Conservation (phyloP, 331 rosid genomes). For the Prunus yedoensis region DNA sequence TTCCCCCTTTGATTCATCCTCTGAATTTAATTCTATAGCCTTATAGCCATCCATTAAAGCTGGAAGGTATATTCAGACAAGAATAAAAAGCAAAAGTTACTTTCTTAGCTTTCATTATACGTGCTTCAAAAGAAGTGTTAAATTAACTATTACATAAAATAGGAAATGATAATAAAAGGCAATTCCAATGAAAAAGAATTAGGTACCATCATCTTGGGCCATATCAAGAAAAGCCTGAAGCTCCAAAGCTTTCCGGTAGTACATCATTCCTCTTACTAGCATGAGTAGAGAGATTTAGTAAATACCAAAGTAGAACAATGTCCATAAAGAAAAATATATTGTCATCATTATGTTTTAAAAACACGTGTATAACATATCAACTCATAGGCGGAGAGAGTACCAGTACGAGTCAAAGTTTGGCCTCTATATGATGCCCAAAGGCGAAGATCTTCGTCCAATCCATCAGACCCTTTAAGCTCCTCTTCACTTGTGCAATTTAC, state of each 20-base stretch:
- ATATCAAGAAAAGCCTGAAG: conserved; percentile 97
- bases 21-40: conserved; percentile 77
- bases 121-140: neutral
- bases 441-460: conserved; percentile 82
- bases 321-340: neutral
- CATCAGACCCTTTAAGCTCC: conserved; percentile 66
- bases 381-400: conserved; percentile 30
- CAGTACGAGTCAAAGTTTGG: conserved; percentile 95
- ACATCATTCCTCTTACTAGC: conserved; percentile 99
- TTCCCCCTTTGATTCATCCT: conserved; percentile 68
- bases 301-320: conserved; percentile 6
- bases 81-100: neutral
- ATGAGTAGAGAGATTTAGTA: conserved; percentile 26
- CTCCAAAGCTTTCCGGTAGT: conserved; percentile 98
- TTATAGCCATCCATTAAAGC: conserved; percentile 96
- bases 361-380: neutral
- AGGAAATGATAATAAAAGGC: neutral
- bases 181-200: conserved; percentile 16
- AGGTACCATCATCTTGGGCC: conserved; percentile 80
- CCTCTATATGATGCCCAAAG: conserved; percentile 99
- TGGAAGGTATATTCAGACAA: conserved; percentile 31
- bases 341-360: neutral
- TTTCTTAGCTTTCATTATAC: neutral
- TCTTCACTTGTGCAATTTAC: conserved; percentile 56
- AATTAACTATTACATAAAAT: neutral